Evolutionary conservation across 2,329 filamentous ascomycete genomes (phyloP), one percentile per base, ranked within the genome.

Genomic region (Leptographium procerum): DNA sequence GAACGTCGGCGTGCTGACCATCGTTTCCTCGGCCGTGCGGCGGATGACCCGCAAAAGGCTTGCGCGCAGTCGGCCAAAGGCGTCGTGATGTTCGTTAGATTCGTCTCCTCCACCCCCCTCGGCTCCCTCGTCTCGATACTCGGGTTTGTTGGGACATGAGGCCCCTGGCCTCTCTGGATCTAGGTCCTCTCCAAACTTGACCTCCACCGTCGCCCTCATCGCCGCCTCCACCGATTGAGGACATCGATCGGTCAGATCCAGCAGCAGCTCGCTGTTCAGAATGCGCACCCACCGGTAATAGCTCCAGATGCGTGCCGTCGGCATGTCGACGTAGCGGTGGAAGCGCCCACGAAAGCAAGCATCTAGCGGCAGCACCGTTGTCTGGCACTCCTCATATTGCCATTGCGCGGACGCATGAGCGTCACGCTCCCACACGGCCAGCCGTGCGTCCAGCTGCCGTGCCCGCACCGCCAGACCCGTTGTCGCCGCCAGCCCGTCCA

Each of bases 241-340:
- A 57, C 72, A 74, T 1, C 64, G 65, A 45, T 68, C 67, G 6
- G 68, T 67, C 34, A 74, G 65, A 13, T 72, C 70, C 11, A 80
- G 66, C 14, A 85, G 74, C 48, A 74, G 71, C 61, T 82, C 75
- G 64, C 75, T 77, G 19, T 76, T 65, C 11, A 84, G 67, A 28
- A 83, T 77, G n/a, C 80, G 77, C 8, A 75, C 74, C 73, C 80
- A 83, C 28, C 83, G 79, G 63, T 79, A 83, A 62, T 84, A 77
- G 60, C 80, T 81, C 79, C 79, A 85, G 47, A 80, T 73, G 28
- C 78, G 74, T 10, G 77, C 78, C 22, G 75, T 69, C 73, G 77
- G 82, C 57, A 82, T 75, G 61, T 78, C 75, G 19, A 68, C 67
- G 63, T 85, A 85, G 26, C 74, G 66, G 65, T 85, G 81, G 64